Conservation (phyloP, 1,139 yeast species). For the Groenewaldozyma auringiensis region DNA sequence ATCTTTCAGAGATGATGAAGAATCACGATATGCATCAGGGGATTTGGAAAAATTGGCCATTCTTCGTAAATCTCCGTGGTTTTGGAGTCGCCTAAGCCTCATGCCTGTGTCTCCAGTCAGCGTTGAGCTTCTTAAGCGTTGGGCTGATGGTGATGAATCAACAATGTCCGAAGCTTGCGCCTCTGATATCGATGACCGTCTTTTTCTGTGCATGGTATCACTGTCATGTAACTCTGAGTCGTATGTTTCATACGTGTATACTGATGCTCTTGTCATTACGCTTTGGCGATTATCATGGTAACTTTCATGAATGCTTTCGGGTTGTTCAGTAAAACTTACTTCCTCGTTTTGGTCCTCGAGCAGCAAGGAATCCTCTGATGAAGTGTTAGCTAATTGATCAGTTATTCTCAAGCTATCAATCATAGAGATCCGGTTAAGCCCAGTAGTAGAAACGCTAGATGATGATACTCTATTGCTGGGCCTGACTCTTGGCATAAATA, state of each 20-base stretch:
- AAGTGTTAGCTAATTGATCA: conserved; percentile 15
- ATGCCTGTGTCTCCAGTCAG: neutral
- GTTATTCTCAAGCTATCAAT: conserved; percentile 18
- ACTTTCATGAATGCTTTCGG: neutral
- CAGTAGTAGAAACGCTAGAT: neutral
- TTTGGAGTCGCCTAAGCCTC: conserved; percentile 11
- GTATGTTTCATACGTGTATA: conserved; percentile 1
- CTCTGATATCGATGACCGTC: conserved; percentile 7
- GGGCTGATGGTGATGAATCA: conserved; percentile 11
- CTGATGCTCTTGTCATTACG: neutral
- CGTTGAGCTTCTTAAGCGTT: conserved; percentile 1
- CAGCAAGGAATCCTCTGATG: conserved; percentile 8
- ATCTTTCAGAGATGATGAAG: neutral
- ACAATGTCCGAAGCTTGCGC: conserved; percentile 9
- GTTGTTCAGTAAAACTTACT: no score
- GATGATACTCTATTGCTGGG: neutral
- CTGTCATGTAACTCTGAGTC: conserved; percentile 2
- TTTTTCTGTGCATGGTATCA: neutral
- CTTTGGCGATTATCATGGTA: neutral
- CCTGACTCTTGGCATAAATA: neutral
- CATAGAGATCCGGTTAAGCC: conserved; percentile 11
- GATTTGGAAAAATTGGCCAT: conserved; percentile 12
- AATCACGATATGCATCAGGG: neutral
- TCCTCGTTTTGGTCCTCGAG: neutral
- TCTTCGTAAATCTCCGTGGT: conserved; percentile 13